Percentiles rank a stretch among this genome's conserved stretches.
These are phyloP conservation scores for Cryptococcus sp. DNA, from an alignment of 1,284 basidiomycete species.

Conservation along the genomic window DNA sequence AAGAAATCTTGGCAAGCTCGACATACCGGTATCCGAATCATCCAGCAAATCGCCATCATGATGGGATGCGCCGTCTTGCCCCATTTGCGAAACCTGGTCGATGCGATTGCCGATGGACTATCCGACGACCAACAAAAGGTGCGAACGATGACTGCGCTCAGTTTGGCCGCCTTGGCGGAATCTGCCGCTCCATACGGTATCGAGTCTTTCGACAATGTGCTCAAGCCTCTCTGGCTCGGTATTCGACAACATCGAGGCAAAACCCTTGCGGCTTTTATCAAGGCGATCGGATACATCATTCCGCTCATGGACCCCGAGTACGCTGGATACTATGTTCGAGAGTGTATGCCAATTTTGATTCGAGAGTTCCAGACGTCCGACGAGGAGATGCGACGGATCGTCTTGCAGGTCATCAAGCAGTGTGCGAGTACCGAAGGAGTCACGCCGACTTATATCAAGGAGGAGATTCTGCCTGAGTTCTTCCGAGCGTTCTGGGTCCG, in stretches of 20 bases:
- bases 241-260: constrained; percentile 97
- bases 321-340: constrained; percentile 94
- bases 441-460: constrained; percentile 84
- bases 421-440: constrained; percentile 98
- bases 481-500: constrained; percentile 99
- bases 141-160: constrained; percentile 95
- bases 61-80: constrained; percentile 99
- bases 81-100: constrained; percentile 91
- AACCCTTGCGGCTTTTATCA: constrained; percentile 94
- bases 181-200: constrained; percentile 98
- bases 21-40: constrained; percentile 98
- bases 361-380: constrained; percentile 99
- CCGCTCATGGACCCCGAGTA: constrained; percentile 99
- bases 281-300: constrained; percentile 99
- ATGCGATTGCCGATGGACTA: constrained; percentile 91
- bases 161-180: constrained; percentile 93
- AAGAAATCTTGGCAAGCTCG: constrained; percentile 99
- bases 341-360: constrained; percentile 95
- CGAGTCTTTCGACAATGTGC: constrained; percentile 96
- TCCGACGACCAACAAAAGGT: constrained; percentile 99
- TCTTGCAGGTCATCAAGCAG: constrained; percentile 97
- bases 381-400: constrained; percentile 99
- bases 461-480: constrained; percentile 98
- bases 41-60: constrained; percentile 99
- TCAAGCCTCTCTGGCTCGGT: constrained; percentile 97